Conservation (phyloP, 2,329 filamentous ascomycete species). For the Piedraia hortae region DNA sequence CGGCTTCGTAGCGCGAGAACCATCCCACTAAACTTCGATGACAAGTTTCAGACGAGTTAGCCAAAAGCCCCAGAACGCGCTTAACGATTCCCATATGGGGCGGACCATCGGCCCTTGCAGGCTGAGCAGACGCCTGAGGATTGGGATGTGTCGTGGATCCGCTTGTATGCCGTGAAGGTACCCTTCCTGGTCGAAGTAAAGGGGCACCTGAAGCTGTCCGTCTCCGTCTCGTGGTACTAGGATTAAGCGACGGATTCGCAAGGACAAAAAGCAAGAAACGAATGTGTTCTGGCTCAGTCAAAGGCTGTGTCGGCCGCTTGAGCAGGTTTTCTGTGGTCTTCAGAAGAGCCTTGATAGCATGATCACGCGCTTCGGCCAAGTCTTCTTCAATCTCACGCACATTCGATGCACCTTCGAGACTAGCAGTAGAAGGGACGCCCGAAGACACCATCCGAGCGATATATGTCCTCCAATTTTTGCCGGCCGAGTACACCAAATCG, state of each 20-base stretch:
- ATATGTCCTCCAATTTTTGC: slow-evolving; percentile 33
- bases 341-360: slow-evolving; percentile 40
- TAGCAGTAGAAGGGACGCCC: slow-evolving; percentile 5
- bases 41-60: slow-evolving; percentile 46
- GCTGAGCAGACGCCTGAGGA: too few species aligned
- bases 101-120: too few species aligned
- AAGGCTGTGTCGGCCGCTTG: slow-evolving; percentile 45
- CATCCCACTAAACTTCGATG: slow-evolving; percentile 53
- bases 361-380: slow-evolving; percentile 34
- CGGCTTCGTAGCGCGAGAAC: slow-evolving; percentile 43
- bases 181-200: too few species aligned
- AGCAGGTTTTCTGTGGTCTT: slow-evolving; percentile 56
- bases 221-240: slow-evolving; percentile 7
- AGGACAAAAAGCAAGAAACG: slow-evolving; percentile 56
- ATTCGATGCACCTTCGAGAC: slow-evolving; percentile 20
- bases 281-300: slow-evolving; percentile 40
- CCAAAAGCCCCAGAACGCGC: slow-evolving; percentile 51
- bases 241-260: slow-evolving; percentile 48
- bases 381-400: slow-evolving; percentile 22
- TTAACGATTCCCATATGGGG: slow-evolving; percentile 68
- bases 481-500: slow-evolving; percentile 36
- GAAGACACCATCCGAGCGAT: slow-evolving; percentile 20
- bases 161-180: too few species aligned
- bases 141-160: too few species aligned
- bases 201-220: slow-evolving; percentile 1